These are phyloP conservation scores for Amaranthus palmeri DNA, from an alignment of 148 eudicot species.

Conservation along the genomic window DNA sequence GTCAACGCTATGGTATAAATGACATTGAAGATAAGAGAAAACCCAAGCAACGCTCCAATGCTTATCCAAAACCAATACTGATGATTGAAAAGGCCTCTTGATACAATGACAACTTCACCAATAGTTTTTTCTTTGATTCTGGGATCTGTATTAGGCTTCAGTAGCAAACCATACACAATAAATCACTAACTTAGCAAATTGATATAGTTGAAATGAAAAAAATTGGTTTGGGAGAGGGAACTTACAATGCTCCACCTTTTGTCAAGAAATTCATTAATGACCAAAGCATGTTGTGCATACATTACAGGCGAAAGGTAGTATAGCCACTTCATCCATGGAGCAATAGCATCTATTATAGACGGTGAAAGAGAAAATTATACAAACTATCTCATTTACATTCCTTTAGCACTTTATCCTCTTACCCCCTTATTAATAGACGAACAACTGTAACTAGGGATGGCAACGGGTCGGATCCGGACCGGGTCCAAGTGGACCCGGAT, in stretches of 20 bases:
- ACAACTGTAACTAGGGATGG: no score
- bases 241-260: conserved; percentile 58
- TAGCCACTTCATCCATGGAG: conserved; percentile 58
- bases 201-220: neutral
- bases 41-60: conserved; percentile 54
- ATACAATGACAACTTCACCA: conserved; percentile 51
- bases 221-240: neutral
- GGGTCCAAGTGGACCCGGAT: no score
- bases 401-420: no score
- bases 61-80: conserved; percentile 65
- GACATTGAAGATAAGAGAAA: conserved; percentile 55
- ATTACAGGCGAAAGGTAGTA: conserved; percentile 66
- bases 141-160: conserved; percentile 54
- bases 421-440: no score
- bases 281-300: conserved; percentile 67
- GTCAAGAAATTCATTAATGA: conserved; percentile 65
- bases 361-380: no score
- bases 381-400: no score
- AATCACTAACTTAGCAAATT: no score
- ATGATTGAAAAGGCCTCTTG: conserved; percentile 48
- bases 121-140: conserved; percentile 52
- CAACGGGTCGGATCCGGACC: no score
- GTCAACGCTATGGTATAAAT: conserved; percentile 46
- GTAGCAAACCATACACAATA: neutral
- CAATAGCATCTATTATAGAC: conserved; percentile 49